Conservation (phyloP, 2,329 filamentous ascomycete species). For the Grosmannia clavigera region DNA sequence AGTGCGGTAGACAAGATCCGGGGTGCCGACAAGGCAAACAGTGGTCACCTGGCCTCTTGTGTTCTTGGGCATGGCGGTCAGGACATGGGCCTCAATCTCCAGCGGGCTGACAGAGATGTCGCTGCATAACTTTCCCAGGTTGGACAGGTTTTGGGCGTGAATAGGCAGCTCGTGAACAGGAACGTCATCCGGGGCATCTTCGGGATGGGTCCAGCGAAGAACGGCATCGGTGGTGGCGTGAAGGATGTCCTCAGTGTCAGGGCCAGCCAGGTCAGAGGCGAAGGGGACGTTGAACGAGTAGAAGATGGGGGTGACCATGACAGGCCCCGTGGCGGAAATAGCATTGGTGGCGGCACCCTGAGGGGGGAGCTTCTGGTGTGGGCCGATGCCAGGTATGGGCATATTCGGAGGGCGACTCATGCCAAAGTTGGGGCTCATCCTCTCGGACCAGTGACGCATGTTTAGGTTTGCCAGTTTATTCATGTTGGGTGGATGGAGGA, state of each 20-base stretch:
- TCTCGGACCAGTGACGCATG: conserved; percentile 60
- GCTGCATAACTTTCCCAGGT: conserved; percentile 66
- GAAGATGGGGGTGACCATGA: conserved; percentile 68
- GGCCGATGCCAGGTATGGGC: conserved; percentile 43
- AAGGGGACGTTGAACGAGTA: conserved; percentile 97
- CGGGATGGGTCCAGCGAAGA: conserved; percentile 85
- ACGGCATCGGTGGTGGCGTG: conserved; percentile 83
- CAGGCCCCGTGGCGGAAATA: conserved; percentile 45
- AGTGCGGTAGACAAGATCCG: conserved; percentile 80
- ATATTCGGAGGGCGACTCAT: conserved; percentile 43
- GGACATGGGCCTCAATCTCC: conserved; percentile 72
- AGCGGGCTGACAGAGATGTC: conserved; percentile 61
- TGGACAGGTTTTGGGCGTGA: conserved; percentile 74
- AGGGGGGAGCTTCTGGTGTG: conserved; percentile 43
- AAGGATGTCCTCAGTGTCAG: conserved; percentile 87
- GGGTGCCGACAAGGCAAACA: conserved; percentile 78
- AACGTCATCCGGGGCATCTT: conserved; percentile 71
- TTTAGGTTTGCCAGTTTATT: conserved; percentile 51
- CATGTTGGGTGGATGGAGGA: conserved; percentile 33
- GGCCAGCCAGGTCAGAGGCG: conserved; percentile 79
- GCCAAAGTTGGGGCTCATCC: conserved; percentile 56
- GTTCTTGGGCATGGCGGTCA: conserved; percentile 66
- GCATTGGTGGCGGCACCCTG: conserved; percentile 27
- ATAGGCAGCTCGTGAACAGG: conserved; percentile 85
- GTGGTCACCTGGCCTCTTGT: conserved; percentile 64